Conservation (phyloP, 2,329 filamentous ascomycete species). For the Albophoma yamanashiensis region DNA sequence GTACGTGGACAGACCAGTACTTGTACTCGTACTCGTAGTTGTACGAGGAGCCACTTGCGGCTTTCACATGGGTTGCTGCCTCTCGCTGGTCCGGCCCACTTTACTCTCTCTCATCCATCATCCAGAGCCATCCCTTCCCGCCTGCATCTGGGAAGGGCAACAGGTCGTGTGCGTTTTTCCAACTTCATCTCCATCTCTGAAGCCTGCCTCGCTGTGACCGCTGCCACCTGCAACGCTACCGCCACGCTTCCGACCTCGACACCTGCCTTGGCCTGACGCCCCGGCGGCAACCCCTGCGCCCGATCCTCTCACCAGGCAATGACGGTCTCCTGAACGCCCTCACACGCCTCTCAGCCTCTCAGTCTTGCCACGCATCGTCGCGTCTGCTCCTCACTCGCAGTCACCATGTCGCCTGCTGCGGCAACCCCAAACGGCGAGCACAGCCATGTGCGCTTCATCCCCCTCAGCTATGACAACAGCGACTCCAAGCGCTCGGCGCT, state of each 20-base stretch:
- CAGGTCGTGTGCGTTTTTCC: constrained; percentile 26
- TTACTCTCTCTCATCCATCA: constrained; percentile 5
- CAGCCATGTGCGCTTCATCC: constrained; percentile 50
- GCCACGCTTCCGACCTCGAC: not conserved
- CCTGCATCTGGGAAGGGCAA: constrained; percentile 21
- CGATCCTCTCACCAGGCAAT: not conserved
- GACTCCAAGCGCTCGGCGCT: constrained; percentile 72
- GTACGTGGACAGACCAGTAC: no score
- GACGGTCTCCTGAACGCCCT: constrained; percentile 4
- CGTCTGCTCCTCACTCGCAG: constrained; percentile 2
- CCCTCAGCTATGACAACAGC: constrained; percentile 65
- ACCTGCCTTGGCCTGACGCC: not conserved
- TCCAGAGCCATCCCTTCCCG: constrained; percentile 13
- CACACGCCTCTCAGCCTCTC: not conserved
- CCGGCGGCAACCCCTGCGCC: not conserved
- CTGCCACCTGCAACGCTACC: not conserved
- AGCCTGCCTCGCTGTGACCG: not conserved
- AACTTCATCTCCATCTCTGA: constrained; percentile 3
- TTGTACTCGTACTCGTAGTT: no score
- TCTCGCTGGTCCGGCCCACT: constrained; percentile 17
- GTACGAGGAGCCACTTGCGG: not conserved
- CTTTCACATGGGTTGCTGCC: constrained; percentile 17
- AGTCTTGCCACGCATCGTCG: not conserved
- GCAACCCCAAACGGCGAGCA: constrained; percentile 20
- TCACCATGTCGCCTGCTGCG: constrained; percentile 23